Evolutionary conservation across 768 basidiomycete species (phyloP).

Genomic region (Agrocybe praecox): DNA sequence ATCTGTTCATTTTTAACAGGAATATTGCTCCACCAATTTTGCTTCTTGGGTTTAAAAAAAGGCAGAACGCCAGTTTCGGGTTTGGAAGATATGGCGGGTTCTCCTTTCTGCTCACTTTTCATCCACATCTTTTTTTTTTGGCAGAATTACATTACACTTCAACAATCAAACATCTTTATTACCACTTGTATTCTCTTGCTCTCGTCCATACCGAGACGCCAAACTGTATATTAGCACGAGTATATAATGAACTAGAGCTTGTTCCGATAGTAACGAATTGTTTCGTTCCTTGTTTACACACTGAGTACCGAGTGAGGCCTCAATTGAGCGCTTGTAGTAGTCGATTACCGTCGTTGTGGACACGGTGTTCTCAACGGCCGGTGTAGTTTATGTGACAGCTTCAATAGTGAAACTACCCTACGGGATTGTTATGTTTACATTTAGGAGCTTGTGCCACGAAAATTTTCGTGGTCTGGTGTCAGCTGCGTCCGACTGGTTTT

Average conservation of each 20-base stretch:
- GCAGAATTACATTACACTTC: not conserved
- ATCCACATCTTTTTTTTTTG: not conserved
- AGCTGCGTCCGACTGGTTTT: no score
- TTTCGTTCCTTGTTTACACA: not conserved
- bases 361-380: no score
- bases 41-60: conserved; percentile 8
- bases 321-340: no score
- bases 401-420: no score
- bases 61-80: not conserved
- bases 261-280: not conserved
- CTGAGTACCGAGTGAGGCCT: no score
- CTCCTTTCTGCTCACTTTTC: not conserved
- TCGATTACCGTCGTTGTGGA: no score
- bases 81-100: not conserved
- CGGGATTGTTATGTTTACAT: no score
- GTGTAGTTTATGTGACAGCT: no score
- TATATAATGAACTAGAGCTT: not conserved
- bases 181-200: not conserved
- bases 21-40: conserved; percentile 20
- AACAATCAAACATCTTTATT: not conserved
- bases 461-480: no score
- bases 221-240: not conserved
- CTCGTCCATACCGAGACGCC: not conserved
- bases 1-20: conserved; percentile 43
- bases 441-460: no score